These are phyloP conservation scores for Solanum chiquidenum DNA, from an alignment of 257 asterid genomes.

Conservation along the genomic window DNA sequence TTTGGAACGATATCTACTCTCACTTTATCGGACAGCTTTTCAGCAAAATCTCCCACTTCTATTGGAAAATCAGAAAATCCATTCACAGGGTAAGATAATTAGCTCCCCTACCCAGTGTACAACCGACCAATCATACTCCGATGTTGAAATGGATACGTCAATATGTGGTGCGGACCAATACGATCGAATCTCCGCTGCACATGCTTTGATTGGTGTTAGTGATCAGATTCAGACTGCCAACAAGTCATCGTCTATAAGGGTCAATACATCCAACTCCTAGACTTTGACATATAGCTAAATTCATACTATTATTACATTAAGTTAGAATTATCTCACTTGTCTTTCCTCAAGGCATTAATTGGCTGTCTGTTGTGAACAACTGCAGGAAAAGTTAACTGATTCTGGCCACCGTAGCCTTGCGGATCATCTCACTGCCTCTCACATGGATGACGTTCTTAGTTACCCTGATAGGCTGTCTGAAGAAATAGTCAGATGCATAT, in stretches of 20 bases:
- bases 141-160: conserved; percentile 1
- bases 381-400: conserved; percentile 50
- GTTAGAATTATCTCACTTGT: background rate
- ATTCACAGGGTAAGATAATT: conserved; percentile 5
- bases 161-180: conserved; percentile 10
- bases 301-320: background rate
- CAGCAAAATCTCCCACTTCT: conserved; percentile 30
- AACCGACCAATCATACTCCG: conserved; percentile 12
- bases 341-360: background rate
- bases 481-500: conserved; percentile 63
- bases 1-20: conserved; percentile 66
- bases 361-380: background rate
- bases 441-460: conserved; percentile 24
- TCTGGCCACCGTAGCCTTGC: conserved; percentile 53
- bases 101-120: conserved; percentile 15
- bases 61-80: conserved; percentile 10
- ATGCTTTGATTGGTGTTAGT: conserved; percentile 30
- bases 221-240: conserved; percentile 22
- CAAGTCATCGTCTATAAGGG: conserved; percentile 43
- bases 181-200: conserved; percentile 27
- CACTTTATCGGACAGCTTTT: conserved; percentile 60
- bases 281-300: background rate
- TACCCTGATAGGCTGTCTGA: conserved; percentile 65
- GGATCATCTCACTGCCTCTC: conserved; percentile 58
- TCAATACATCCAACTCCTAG: conserved; percentile 10